Evolutionary conservation across 352 stramenopile species (phyloP), one percentile per base, ranked within the genome.

Genomic region (Globisporangium ultimum): DNA sequence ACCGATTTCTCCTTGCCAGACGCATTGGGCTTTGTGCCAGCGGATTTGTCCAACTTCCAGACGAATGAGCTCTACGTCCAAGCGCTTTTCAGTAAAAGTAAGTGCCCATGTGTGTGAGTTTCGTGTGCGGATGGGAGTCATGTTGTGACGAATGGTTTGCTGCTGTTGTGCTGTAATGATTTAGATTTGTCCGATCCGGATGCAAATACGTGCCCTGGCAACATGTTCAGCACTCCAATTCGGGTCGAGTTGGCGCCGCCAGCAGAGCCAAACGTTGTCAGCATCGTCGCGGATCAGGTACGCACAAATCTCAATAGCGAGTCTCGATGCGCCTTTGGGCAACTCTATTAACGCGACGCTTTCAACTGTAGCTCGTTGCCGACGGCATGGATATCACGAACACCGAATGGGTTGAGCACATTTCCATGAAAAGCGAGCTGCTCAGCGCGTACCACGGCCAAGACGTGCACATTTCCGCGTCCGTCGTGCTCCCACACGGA

Each of bases 401-500:
- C 24, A 76, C 55, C 15, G 77, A 87, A 61, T 89, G 72, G 71
- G 59, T 91, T 28, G 71, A 91, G 53, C 71, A 87, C 50, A 64
- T 91, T 3, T 69, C 72, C 9, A 78, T 91, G 61, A 89, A 87
- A 65, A 89, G 82, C 57, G 70, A 86, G 43, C 49, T 87, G 8
- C 58, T 91, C 38, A 88, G 77, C 56, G 70, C 83, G 32, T 88
- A 84, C 59, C 82, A 91, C 61, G 63, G 72, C 10, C 66, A 86
- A 42, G 73, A 89, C 40, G 78, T 91, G 10, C 75, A 73, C 51
- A 89, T 91, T 70, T 87, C 76, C 50, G 79, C 79, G 11, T 82
- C 82, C 0, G 65, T 88, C 28, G 76, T 88, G 17, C 64, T 91
- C 7, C 79, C 82, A 15, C 83, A 84, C 49, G 66, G 75, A 28